Percentiles rank a stretch among this genome's conserved stretches.
These are phyloP conservation scores for Fusarium sp. DNA, from an alignment of 2,329 filamentous ascomycete species.

Conservation along the genomic window DNA sequence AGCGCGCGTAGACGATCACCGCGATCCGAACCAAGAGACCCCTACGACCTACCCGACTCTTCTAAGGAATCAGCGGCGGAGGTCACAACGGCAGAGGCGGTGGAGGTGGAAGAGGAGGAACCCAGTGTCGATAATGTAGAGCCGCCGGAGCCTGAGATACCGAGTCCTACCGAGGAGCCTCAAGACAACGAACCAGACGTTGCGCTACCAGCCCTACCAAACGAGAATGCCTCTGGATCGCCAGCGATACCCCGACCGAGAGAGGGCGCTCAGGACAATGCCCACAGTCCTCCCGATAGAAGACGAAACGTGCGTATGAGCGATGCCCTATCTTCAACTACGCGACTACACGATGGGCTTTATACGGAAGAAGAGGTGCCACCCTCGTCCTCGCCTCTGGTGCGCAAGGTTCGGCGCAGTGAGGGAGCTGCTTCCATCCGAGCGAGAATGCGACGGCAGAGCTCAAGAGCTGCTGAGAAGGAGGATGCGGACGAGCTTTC, in stretches of 20 bases:
- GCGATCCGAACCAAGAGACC: constrained; percentile 36
- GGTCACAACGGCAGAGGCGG: background rate
- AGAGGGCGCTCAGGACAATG: constrained; percentile 34
- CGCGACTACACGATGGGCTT: constrained; percentile 58
- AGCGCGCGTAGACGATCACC: constrained; percentile 34
- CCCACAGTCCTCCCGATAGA: constrained; percentile 65
- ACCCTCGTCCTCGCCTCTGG: constrained; percentile 57
- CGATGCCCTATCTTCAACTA: constrained; percentile 54
- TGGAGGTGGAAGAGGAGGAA: constrained; percentile 21
- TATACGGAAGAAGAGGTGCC: constrained; percentile 46
- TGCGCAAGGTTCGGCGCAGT: constrained; percentile 55
- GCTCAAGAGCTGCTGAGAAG: constrained; percentile 29
- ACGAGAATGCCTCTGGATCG: constrained; percentile 10
- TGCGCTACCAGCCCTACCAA: constrained; percentile 41
- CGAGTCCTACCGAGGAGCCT: constrained; percentile 24
- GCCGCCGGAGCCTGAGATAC: constrained; percentile 5
- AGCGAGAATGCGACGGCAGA: constrained; percentile 44
- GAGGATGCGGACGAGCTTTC: constrained; percentile 52
- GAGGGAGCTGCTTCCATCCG: constrained; percentile 48
- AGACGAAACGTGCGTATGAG: constrained; percentile 55
- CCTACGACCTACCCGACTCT: constrained; percentile 47
- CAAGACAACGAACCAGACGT: constrained; percentile 24
- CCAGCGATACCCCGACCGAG: constrained; percentile 23
- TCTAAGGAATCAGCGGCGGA: constrained; percentile 46
- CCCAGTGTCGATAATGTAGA: background rate